Conservation (phyloP, 2,329 filamentous ascomycete genomes). For the Trichoderma atroviride region DNA sequence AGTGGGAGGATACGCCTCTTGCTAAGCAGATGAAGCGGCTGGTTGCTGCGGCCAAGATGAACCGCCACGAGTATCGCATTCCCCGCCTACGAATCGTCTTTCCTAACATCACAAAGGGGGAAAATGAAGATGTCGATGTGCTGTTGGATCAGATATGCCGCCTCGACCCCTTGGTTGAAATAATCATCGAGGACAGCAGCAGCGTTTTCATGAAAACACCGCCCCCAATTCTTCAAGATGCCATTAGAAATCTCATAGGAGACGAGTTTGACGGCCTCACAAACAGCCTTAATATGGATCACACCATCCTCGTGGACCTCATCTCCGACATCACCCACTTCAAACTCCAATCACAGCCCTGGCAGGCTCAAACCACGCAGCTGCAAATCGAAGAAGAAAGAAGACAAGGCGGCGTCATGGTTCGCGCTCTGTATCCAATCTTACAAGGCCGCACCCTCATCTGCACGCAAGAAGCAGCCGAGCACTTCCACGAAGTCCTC, state of each 20-base stretch:
- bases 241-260: slow-evolving; percentile 38
- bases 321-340: slow-evolving; percentile 46
- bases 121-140: slow-evolving; percentile 37
- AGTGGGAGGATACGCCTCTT: slow-evolving; percentile 42
- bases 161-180: slow-evolving; percentile 38
- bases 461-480: slow-evolving; percentile 45
- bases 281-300: slow-evolving; percentile 45
- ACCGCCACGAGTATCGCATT: slow-evolving; percentile 43
- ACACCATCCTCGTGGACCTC: slow-evolving; percentile 46
- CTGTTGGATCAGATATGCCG: slow-evolving; percentile 39
- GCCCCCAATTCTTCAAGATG: slow-evolving; percentile 34
- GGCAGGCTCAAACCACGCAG: slow-evolving; percentile 40
- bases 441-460: slow-evolving; percentile 39
- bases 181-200: slow-evolving; percentile 39
- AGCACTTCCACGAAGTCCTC: slow-evolving; percentile 44
- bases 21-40: slow-evolving; percentile 40
- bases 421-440: slow-evolving; percentile 41
- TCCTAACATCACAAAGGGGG: slow-evolving; percentile 37
- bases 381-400: slow-evolving; percentile 43
- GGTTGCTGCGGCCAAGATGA: slow-evolving; percentile 41
- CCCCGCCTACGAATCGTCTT: slow-evolving; percentile 43
- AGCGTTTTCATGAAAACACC: slow-evolving; percentile 34
- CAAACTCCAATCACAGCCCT: slow-evolving; percentile 38
- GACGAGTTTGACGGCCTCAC: slow-evolving; percentile 41
- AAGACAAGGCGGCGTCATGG: slow-evolving; percentile 38